Evolutionary conservation across 805 yeast genomes (phyloP).

Genomic region (Wickerhamiella allomyrinae): DNA sequence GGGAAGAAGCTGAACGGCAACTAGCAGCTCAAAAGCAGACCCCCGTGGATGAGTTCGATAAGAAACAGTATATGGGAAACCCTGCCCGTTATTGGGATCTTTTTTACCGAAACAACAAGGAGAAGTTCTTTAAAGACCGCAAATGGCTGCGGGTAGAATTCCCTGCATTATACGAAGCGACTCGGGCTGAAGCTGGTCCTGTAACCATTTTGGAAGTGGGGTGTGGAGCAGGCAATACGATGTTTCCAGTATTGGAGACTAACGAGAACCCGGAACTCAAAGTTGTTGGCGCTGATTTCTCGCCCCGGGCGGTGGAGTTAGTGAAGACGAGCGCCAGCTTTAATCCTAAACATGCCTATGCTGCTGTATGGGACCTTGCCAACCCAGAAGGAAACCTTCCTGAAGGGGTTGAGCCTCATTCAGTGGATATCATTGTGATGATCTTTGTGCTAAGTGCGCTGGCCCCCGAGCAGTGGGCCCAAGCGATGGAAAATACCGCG

Average conservation of each 20-base stretch:
- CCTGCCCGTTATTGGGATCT: slow-evolving; percentile 95
- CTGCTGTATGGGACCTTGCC: slow-evolving; percentile 92
- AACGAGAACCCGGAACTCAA: slow-evolving; percentile 66
- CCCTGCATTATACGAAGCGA: slow-evolving; percentile 68
- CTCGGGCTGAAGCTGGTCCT: slow-evolving; percentile 56
- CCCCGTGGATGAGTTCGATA: slow-evolving; percentile 85
- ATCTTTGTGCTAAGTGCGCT: slow-evolving; percentile 88
- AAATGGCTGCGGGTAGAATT: slow-evolving; percentile 94
- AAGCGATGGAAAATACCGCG: slow-evolving; percentile 57
- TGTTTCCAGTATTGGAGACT: slow-evolving; percentile 75
- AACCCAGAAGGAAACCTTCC: slow-evolving; percentile 63
- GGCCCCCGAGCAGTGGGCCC: slow-evolving; percentile 80
- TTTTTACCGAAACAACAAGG: slow-evolving; percentile 78
- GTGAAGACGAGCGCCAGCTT: slow-evolving; percentile 54
- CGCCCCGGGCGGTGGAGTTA: slow-evolving; percentile 76
- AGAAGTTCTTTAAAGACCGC: slow-evolving; percentile 90
- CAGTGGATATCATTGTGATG: slow-evolving; percentile 88
- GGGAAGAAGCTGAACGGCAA: slow-evolving; percentile 55
- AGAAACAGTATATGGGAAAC: slow-evolving; percentile 54
- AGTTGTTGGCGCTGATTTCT: slow-evolving; percentile 79
- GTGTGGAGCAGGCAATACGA: slow-evolving; percentile 96
- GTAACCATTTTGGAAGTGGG: slow-evolving; percentile 79
- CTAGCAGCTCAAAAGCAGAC: slow-evolving; percentile 58
- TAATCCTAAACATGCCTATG: slow-evolving; percentile 48
- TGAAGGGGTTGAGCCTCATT: slow-evolving; percentile 63